Evolutionary conservation across 805 yeast species (phyloP), one percentile per base, ranked within the genome.

Genomic region (Ogataea siamensis): DNA sequence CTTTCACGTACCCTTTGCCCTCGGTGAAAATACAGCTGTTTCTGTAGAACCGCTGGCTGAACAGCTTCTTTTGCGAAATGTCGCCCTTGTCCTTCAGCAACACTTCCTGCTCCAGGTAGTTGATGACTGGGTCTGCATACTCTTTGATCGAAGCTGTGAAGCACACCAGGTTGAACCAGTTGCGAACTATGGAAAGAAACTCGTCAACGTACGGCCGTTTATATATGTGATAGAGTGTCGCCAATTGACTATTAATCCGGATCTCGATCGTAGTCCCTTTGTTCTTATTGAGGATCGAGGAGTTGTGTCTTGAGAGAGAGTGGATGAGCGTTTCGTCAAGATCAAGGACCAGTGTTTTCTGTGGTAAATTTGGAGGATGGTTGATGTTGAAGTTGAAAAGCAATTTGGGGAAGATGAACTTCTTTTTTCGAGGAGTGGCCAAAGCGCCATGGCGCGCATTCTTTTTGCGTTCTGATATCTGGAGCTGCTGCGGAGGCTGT

Each of bases 101-200:
- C 17, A 55, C 64, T 39, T 82, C 86, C 51, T 73, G 70, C 58
- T 91, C 98, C 14, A 91, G 68, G 80, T 89, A 86, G 62, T 91
- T 91, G 36, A 93, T 86, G 34, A 93, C 94, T 0, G 99, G 98
- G 55, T 93, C 99, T 0, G 99, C 98, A 55, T 93, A 93, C 57
- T 87, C 96, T 59, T 80, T 78, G 45, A 93, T 89, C 26, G 95
- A 83, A 2, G 99, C 99, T 0, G 99, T 93, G 68, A 93, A 93
- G 7, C 94, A 78, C 21, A 88, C 89, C 28, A 93, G 66, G 50
- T 87, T 83, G 63, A 76, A 93, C 97, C 97, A 91, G 51, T 78
- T 77, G 36, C 82, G 70, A 7, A 88, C 93, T 44, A 81, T 81
- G 42, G 76, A 68, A 17, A 93, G 67, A 54, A 93, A 93, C 47